Percentiles rank a stretch among this genome's conserved stretches.
These are phyloP conservation scores for Aspergillus versicolor DNA, from an alignment of 2,329 filamentous ascomycete genomes.

Conservation along the genomic window DNA sequence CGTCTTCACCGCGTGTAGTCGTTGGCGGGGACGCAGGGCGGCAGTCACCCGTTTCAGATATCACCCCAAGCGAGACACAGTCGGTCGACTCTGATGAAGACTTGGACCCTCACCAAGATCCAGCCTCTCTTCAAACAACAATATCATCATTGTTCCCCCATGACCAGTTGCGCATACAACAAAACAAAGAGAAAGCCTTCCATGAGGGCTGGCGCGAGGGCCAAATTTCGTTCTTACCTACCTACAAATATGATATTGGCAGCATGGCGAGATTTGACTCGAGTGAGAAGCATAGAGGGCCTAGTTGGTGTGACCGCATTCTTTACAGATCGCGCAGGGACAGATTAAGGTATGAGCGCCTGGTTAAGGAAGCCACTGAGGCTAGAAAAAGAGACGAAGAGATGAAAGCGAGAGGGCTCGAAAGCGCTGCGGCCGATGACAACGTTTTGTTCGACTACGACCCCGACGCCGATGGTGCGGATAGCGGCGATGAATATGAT, in stretches of 20 bases:
- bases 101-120: constrained; percentile 71
- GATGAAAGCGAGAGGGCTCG: constrained; percentile 77
- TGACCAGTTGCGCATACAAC: constrained; percentile 77
- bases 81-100: constrained; percentile 56
- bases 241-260: constrained; percentile 98
- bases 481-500: constrained; percentile 57
- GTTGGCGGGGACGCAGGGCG: constrained; percentile 13
- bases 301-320: constrained; percentile 96
- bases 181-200: constrained; percentile 74
- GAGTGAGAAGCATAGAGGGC: constrained; percentile 87
- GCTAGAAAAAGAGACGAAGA: constrained; percentile 75
- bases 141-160: constrained; percentile 83
- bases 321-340: constrained; percentile 77
- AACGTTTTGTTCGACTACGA: constrained; percentile 88
- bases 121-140: constrained; percentile 83
- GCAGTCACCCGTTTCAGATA: not conserved
- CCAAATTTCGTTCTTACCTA: constrained; percentile 81
- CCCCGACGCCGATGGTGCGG: constrained; percentile 71
- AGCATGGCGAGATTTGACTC: constrained; percentile 90
- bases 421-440: constrained; percentile 72
- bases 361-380: constrained; percentile 62
- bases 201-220: constrained; percentile 93
- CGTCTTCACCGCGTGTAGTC: constrained; percentile 14
- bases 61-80: constrained; percentile 5
- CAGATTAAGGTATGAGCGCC: constrained; percentile 64